A percentile compares a stretch with the other conserved stretches of the same genome.
Evolutionary conservation across 192 early-diverging fungal genomes (phyloP).

Genomic region (Gamsiella multidivaricata): DNA sequence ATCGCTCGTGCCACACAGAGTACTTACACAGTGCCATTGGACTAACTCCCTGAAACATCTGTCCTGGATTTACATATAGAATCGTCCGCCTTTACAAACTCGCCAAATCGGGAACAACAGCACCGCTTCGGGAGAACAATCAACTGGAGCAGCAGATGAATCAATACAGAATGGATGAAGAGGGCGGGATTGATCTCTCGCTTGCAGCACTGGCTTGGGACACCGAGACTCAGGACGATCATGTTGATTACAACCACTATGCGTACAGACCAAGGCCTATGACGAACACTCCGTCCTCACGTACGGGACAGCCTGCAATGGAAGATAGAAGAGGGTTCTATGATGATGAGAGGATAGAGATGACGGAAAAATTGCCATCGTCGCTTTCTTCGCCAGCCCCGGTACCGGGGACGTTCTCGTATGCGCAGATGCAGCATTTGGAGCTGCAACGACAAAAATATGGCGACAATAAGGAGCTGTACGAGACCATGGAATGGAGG

Average conservation of each 20-base stretch:
- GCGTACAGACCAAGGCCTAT: constrained; percentile 38
- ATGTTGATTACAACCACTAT: constrained; percentile 46
- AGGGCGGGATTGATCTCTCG: constrained; percentile 38
- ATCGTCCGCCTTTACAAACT: constrained; percentile 40
- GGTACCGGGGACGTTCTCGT: constrained; percentile 38
- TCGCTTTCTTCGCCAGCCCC: constrained; percentile 1
- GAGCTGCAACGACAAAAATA: constrained; percentile 28
- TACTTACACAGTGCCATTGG: background rate
- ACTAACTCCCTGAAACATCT: too few species aligned
- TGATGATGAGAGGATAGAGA: constrained; percentile 33
- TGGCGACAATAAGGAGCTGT: constrained; percentile 30
- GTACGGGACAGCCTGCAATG: background rate
- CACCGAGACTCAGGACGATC: constrained; percentile 44
- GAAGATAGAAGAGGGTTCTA: background rate
- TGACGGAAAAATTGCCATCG: constrained; percentile 25
- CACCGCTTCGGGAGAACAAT: constrained; percentile 28
- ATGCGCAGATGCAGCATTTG: constrained; percentile 40
- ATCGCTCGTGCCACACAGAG: too few species aligned
- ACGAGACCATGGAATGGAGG: constrained; percentile 41
- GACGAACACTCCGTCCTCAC: constrained; percentile 19
- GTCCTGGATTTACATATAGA: constrained; percentile 13
- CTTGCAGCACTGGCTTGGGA: constrained; percentile 42
- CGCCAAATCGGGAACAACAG: constrained; percentile 30
- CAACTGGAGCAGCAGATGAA: constrained; percentile 35
- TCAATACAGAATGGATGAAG: constrained; percentile 18